Base-by-base conservation (phyloP, 495 filamentous ascomycete species). In the Aspergillus kassunensis region DNA sequence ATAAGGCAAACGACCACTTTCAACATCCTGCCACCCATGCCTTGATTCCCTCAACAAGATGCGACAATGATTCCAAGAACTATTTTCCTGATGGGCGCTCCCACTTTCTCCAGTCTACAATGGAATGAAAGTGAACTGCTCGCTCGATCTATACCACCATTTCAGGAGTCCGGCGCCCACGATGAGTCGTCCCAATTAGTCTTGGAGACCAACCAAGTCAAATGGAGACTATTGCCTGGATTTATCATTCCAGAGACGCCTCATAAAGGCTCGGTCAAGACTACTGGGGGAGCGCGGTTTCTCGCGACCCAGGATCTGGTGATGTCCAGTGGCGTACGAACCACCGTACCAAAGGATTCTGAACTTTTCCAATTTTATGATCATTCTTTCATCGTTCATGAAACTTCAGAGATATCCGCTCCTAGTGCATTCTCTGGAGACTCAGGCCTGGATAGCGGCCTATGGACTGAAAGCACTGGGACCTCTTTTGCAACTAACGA, bases 331-430 rank as follows among this genome's bases (percentile, higher is more conserved):
- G 58, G 55, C 13, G 62, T 56, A 6, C 51, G 48, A 29, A 52
- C 36, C 25, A 58, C 46, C 9, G 53, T 29, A 23, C 49, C 68
- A 12, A 63, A 71, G 8, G 73, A 75, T 46, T 70, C 76, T 5
- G 49, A 65, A 6, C 64, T 80, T 10, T 76, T 82, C 5, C 78
- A 83, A 52, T 90, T 90, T 59, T 88, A 89, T 60, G 80, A 89
- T 53, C 83, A 88, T 60, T 90, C 88, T 0, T 75, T 90, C 29
- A 78, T 79, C 6, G 59, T 84, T 4, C 83, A 91, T 55, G 76
- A 86, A 53, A 57, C 60, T 1, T 67, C 64, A 6, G 64, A 68
- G 39, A 51, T 68, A 19, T 69, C 67, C 23, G 25, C 51, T 0
- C 55, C 64, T 4, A 52, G 53, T 19, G 19, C 54, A 21, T 48